Conservation (phyloP, 345 rosid genomes). For the Anastatica hierochuntica region DNA sequence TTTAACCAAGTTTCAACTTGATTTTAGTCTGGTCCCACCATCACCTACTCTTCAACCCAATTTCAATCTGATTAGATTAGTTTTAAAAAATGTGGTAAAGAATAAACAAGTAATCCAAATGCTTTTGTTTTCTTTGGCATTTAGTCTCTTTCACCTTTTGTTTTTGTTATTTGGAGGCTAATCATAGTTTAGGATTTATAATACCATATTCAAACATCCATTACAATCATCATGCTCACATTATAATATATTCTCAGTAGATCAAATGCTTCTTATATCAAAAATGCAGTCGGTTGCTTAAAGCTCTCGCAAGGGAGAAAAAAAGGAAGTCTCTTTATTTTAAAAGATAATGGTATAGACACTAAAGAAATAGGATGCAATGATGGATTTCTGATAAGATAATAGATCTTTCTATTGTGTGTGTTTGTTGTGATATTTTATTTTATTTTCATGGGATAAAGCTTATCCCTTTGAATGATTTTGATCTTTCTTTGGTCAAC, state of each 20-base stretch:
- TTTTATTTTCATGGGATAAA: neutral
- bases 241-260: slow-evolving; percentile 9
- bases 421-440: neutral
- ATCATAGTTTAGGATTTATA: slow-evolving; percentile 10
- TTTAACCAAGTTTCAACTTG: no score
- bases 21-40: slow-evolving; percentile 19
- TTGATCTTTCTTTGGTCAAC: slow-evolving; percentile 12
- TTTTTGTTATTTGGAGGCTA: slow-evolving; percentile 14
- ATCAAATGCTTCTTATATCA: slow-evolving; percentile 2
- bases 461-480: slow-evolving; percentile 14
- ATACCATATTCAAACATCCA: neutral
- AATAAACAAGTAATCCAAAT: slow-evolving; percentile 10
- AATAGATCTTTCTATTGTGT: no score
- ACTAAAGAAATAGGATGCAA: no score
- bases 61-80: slow-evolving; percentile 16
- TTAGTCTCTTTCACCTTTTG: slow-evolving; percentile 14
- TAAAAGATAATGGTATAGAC: slow-evolving; percentile 25
- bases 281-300: slow-evolving; percentile 27
- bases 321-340: slow-evolving; percentile 12
- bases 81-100: slow-evolving; percentile 5
- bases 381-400: slow-evolving; percentile 23
- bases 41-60: slow-evolving; percentile 21
- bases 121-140: slow-evolving; percentile 28
- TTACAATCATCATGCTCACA: slow-evolving; percentile 13
- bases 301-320: slow-evolving; percentile 12